These are phyloP conservation scores for Kwoniella botswanensis DNA, from an alignment of 768 basidiomycete species.

Conservation along the genomic window DNA sequence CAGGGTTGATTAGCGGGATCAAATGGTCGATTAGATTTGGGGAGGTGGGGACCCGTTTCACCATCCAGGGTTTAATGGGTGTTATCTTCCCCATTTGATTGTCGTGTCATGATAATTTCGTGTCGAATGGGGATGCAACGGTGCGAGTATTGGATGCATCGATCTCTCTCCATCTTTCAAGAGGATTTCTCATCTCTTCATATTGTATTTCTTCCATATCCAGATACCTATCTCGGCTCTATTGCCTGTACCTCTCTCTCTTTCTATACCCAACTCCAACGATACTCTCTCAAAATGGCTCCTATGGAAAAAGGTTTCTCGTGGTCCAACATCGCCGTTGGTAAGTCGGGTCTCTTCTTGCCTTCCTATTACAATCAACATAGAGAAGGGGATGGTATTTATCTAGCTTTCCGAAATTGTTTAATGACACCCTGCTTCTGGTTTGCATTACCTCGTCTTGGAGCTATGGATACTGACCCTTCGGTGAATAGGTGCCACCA, in stretches of 20 bases:
- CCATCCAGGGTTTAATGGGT: neutral
- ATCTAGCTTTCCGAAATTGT: too few species aligned
- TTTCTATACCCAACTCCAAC: neutral
- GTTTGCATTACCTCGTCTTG: neutral
- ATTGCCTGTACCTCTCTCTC: constrained; percentile 4
- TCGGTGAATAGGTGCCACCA: constrained; percentile 62
- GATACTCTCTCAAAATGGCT: constrained; percentile 63
- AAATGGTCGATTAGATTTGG: constrained; percentile 18
- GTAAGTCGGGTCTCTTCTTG: constrained; percentile 39
- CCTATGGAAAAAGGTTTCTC: constrained; percentile 59
- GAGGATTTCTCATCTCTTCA: neutral
- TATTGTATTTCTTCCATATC: neutral
- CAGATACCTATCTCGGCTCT: neutral
- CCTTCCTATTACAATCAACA: too few species aligned
- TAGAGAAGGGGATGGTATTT: too few species aligned
- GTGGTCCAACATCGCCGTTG: constrained; percentile 60
- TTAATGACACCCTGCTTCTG: neutral
- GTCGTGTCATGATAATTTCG: neutral
- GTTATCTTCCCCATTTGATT: constrained; percentile 8
- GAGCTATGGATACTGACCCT: neutral
- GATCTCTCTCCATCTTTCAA: constrained; percentile 1
- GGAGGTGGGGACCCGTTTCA: constrained; percentile 5
- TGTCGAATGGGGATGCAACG: too few species aligned
- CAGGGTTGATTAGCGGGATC: constrained; percentile 12
- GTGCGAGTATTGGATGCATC: constrained; percentile 2